Base-by-base conservation (phyloP, 331 rosid genomes). In the Saraca asoca region DNA sequence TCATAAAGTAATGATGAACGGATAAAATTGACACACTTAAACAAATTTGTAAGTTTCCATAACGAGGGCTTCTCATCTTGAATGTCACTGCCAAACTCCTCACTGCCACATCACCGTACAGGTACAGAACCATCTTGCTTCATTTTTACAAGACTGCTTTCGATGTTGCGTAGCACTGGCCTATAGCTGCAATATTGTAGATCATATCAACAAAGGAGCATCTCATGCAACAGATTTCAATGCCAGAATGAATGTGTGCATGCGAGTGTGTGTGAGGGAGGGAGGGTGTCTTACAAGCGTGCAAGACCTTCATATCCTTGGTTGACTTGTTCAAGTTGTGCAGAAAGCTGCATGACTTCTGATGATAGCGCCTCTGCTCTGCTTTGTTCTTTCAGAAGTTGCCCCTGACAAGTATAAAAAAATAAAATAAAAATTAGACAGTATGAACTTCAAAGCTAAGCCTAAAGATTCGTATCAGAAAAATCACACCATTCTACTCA, bases 111-210 rank as follows among this genome's bases (percentile, higher is more conserved):
- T 90, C 81, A 86, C 39, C 24, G 66, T 57, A 84, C 90, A 3
- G 62, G 57, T 69, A 86, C 35, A 2, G 81, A 74, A 38, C 83
- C 87, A 39, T 88, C 97, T 78, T 84, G 95, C 89, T 90, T 88
- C 95, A 93, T 78, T 77, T 86, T 86, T 66, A 86, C 66, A 53
- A 93, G 91, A 58, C 50, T 77, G 57, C 73, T 88, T 76, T 93
- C 97, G 46, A 90, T 88, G 71, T 90, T 88, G 75, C 97, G 85
- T 51, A 93, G 74, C 49, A 93, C 95, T 0, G 98, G 96, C 81
- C 72, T 87, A 69, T 88, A 86, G 71, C 97, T 93, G 89, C 82
- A 75, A 70, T 2, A 65, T 51, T 16, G 29, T 50, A 34, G 41
- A 72, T 63, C 15, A 56, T 49, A 71, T 65, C 42, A 68, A 37